These are phyloP conservation scores for Chrysopogon serrulatus DNA, from an alignment of 176 grass and related monocot genomes.

Conservation along the genomic window DNA sequence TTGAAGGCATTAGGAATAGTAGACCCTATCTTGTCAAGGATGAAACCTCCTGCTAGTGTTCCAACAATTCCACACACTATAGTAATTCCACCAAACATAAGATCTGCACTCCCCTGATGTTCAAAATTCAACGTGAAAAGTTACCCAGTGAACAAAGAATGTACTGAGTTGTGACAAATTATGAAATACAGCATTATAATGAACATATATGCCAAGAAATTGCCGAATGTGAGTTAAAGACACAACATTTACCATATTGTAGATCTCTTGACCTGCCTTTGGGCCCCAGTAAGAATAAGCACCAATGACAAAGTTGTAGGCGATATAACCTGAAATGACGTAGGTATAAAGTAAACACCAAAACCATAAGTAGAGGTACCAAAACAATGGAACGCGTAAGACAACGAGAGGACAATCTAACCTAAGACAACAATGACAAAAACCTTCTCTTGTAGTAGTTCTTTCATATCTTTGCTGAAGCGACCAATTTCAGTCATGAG, in stretches of 20 bases:
- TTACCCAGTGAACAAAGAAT: background rate
- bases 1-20: constrained; percentile 96
- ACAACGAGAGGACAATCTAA: constrained; percentile 16
- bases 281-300: constrained; percentile 99
- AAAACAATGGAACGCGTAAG: background rate
- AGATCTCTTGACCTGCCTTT: constrained; percentile 90
- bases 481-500: constrained; percentile 48
- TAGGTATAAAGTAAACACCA: constrained; percentile 2
- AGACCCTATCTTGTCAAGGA: constrained; percentile 79
- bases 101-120: constrained; percentile 76
- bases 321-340: constrained; percentile 68
- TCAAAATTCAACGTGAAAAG: constrained; percentile 36
- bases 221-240: background rate
- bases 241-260: constrained; percentile 76
- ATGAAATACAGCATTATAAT: background rate
- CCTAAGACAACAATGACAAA: constrained; percentile 84
- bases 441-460: constrained; percentile 68
- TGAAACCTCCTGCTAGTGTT: constrained; percentile 83
- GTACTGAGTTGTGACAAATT: background rate
- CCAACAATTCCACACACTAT: constrained; percentile 96
- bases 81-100: constrained; percentile 97
- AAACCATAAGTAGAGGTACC: background rate
- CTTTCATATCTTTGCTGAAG: constrained; percentile 85
- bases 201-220: background rate
- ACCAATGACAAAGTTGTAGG: constrained; percentile 97